Conservation (phyloP, 768 basidiomycete genomes). For the Macrolepiota albuminosa region DNA sequence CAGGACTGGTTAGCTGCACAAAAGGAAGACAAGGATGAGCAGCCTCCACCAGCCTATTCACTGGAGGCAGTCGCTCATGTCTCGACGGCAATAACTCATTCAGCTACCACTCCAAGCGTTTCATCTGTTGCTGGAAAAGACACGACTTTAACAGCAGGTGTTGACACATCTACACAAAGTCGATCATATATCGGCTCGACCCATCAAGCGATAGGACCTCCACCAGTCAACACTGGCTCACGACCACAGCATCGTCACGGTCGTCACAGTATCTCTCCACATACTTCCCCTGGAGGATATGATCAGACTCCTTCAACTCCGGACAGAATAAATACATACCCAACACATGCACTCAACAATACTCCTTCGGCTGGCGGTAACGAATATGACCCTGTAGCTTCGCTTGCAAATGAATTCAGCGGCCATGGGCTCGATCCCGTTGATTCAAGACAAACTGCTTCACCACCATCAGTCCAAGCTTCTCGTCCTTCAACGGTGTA, state of each 20-base stretch:
- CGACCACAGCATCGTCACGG: constrained; percentile 11
- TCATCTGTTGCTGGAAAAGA: constrained; percentile 1
- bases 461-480: constrained; percentile 29
- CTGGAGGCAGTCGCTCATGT: constrained; percentile 33
- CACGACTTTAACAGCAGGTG: constrained; percentile 4
- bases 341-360: not conserved
- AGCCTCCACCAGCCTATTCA: constrained; percentile 68
- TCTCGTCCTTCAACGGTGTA: constrained; percentile 21
- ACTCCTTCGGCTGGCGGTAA: not conserved
- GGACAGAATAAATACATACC: constrained; percentile 2
- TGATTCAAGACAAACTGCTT: not conserved
- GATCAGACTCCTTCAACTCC: not conserved
- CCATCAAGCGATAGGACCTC: constrained; percentile 9
- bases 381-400: constrained; percentile 23
- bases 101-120: not conserved
- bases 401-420: constrained; percentile 34
- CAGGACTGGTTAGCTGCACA: constrained; percentile 45
- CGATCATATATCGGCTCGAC: constrained; percentile 1
- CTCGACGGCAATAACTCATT: constrained; percentile 3
- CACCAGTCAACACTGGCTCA: constrained; percentile 14
- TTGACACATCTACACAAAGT: not conserved
- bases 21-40: constrained; percentile 42
- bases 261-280: not conserved
- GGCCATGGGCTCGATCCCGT: constrained; percentile 29
- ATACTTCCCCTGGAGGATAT: not conserved